Evolutionary conservation across 768 basidiomycete genomes (phyloP), one percentile per base, ranked within the genome.

Genomic region (Nidularia pulvinata): DNA sequence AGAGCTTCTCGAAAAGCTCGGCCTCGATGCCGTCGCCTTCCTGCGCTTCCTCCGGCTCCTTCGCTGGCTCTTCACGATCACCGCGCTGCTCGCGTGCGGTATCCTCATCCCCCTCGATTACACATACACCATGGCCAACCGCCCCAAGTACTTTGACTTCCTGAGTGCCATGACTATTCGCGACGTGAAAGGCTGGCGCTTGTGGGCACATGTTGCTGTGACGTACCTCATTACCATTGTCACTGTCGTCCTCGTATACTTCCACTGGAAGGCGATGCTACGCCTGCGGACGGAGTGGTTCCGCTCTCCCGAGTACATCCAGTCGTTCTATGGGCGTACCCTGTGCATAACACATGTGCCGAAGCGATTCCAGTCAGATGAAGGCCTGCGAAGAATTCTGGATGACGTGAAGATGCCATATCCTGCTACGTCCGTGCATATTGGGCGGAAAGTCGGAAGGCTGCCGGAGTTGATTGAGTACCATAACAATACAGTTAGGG

Each of bases 241-340:
- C 56, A 83, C 93, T 66, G 80, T 92, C 65, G 82, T 67, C 61
- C 85, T 84, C 62, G 81, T 92, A 46, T 87, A 87, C 70, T 60
- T 75, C 32, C 84, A 96, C 66, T 94, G 91, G 92, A 77, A 69
- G 46, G 74, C 76, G 45, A 92, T 98, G 81, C 75, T 97, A 48
- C 73, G 71, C 42, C 84, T 99, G 1, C 88, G 96, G 3, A 79
- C 82, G 57, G 75, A 79, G 35, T 99, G 93, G 91, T 98, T 95
- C 77, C 85, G 89, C 56, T 92, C 90, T 3, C 88, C 90, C 7
- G 91, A 92, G 63, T 96, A 97, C 70, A 78, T 88, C 48, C 80
- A 88, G 57, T 90, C 90, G 1, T 97, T 98, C 78, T 95, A 97
- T 64, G 93, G 95, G 1, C 85, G 97, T 36, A 98, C 96, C 0